A percentile compares a stretch with the other conserved stretches of the same genome.
Conservation (phyloP, 257 asterid species). For the Anisodus tanguticus region DNA sequence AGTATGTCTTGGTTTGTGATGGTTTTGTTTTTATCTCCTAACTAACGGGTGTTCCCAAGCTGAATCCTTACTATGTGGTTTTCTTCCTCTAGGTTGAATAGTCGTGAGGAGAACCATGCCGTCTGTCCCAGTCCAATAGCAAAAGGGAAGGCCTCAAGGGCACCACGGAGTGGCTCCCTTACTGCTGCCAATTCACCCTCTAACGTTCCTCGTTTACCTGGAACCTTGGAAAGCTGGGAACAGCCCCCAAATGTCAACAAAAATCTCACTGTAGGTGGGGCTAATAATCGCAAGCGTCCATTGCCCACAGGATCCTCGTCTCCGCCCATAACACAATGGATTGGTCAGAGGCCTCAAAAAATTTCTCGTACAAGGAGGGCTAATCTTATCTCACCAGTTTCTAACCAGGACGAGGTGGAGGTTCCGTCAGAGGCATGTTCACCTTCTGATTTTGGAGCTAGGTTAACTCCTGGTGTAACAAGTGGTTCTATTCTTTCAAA, state of each 20-base stretch:
- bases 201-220: constrained; percentile 58
- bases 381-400: constrained; percentile 78
- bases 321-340: constrained; percentile 98
- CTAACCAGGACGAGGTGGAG: constrained; percentile 77
- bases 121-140: constrained; percentile 58
- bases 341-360: constrained; percentile 96
- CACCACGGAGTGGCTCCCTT: constrained; percentile 70
- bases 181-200: constrained; percentile 55
- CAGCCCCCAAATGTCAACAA: constrained; percentile 62
- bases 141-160: constrained; percentile 94
- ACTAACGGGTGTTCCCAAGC: constrained; percentile 16
- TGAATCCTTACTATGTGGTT: constrained; percentile 26
- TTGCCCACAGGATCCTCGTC: constrained; percentile 78
- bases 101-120: constrained; percentile 67
- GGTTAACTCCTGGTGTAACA: constrained; percentile 61
- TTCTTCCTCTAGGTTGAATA: constrained; percentile 64
- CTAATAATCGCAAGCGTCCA: constrained; percentile 78
- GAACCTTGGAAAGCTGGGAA: constrained; percentile 90
- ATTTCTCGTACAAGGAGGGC: constrained; percentile 90
- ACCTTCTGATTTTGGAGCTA: constrained; percentile 79
- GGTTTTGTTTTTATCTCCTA: constrained; percentile 10
- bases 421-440: constrained; percentile 79
- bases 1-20: constrained; percentile 53
- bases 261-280: constrained; percentile 61
- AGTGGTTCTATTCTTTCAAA: constrained; percentile 61